Evolutionary conservation across 108 stramenopile genomes (phyloP).

Genomic region (Skeletonema costatum): DNA sequence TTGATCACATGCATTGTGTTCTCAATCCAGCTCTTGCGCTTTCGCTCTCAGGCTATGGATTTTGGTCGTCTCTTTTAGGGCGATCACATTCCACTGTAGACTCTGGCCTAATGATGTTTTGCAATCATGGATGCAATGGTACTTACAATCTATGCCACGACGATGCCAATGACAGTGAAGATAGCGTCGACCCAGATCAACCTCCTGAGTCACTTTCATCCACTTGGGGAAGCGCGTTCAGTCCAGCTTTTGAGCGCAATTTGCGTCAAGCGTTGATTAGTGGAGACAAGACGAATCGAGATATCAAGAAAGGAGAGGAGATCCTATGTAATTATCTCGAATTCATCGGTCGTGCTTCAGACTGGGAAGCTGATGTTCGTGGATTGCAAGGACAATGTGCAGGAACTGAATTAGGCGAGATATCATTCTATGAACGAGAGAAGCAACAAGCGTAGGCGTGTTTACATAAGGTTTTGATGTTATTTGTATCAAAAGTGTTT

Average conservation of each 20-base stretch:
- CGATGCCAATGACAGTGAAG: constrained; percentile 1
- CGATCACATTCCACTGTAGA: constrained; percentile 14
- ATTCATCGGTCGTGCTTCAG: not conserved
- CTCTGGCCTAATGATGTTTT: constrained; percentile 20
- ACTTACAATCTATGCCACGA: constrained; percentile 22
- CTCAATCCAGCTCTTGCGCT: too few relatives aligned
- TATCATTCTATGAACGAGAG: constrained; percentile 11
- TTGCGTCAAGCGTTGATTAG: constrained; percentile 7
- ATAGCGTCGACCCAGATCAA: constrained; percentile 4
- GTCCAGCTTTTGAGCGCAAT: constrained; percentile 26
- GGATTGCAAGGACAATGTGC: constrained; percentile 14
- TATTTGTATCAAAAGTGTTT: too few relatives aligned
- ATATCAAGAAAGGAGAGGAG: constrained; percentile 23
- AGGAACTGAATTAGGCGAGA: constrained; percentile 11
- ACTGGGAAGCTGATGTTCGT: constrained; percentile 14
- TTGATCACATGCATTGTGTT: too few relatives aligned
- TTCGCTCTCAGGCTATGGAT: constrained; percentile 26
- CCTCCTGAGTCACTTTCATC: not conserved
- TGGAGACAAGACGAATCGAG: not conserved
- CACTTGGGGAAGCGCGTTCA: not conserved
- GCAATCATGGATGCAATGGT: constrained; percentile 43
- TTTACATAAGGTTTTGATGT: too few relatives aligned
- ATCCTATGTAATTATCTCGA: constrained; percentile 14
- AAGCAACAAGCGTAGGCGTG: too few relatives aligned
- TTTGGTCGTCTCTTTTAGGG: constrained; percentile 9